These are phyloP conservation scores for Rubia balearica DNA, from an alignment of 305 asterid genomes.

Conservation along the genomic window DNA sequence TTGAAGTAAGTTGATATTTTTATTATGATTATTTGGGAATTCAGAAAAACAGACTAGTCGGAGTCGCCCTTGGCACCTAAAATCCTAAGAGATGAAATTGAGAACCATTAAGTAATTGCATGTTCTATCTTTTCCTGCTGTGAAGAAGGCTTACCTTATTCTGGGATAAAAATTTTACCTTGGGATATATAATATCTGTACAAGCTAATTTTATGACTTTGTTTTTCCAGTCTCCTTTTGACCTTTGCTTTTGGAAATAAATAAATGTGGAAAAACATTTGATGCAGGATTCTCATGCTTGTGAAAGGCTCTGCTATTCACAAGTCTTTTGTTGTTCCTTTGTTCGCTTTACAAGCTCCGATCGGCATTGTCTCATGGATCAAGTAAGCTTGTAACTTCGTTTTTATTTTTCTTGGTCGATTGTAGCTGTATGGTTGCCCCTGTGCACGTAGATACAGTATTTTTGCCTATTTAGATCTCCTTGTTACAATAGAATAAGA, in stretches of 20 bases:
- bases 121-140: not conserved
- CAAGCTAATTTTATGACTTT: not conserved
- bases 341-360: conserved; percentile 83
- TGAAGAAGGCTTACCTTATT: not conserved
- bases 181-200: too few relatives aligned
- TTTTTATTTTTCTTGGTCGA: conserved; percentile 7
- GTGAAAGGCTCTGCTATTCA: conserved; percentile 73
- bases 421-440: conserved; percentile 1
- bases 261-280: not conserved
- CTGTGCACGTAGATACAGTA: not conserved
- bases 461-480: not conserved
- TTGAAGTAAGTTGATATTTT: not conserved
- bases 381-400: conserved; percentile 40
- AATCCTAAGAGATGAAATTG: not conserved
- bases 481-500: conserved; percentile 16
- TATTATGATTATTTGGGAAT: not conserved
- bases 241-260: not conserved
- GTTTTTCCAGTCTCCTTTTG: not conserved
- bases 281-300: conserved; percentile 68
- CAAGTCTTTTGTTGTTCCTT: conserved; percentile 80
- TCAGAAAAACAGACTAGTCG: not conserved
- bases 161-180: not conserved
- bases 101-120: not conserved
- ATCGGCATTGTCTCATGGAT: conserved; percentile 70
- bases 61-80: not conserved